Percentiles rank a stretch among this genome's conserved stretches.
These are phyloP conservation scores for Coccomyxa sp. DNA, from an alignment of 139 green algal species.

Conservation along the genomic window DNA sequence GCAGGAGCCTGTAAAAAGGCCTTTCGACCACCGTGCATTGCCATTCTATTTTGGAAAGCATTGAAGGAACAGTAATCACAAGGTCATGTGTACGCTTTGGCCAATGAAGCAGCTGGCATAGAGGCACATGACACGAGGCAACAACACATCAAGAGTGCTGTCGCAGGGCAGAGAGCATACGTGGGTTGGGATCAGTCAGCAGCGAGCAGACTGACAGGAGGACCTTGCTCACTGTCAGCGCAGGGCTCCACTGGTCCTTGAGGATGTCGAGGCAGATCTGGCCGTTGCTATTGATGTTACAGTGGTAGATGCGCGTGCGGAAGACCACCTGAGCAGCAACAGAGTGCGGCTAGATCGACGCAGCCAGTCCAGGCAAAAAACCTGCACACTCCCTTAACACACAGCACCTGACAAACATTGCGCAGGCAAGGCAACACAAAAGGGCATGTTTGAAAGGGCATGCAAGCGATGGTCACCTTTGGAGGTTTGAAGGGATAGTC, in stretches of 20 bases:
- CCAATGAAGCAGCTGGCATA: too few species aligned
- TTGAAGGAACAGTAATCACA: too few species aligned
- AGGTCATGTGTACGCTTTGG: too few species aligned
- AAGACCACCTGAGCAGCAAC: conserved; percentile 57
- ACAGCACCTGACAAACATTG: background rate
- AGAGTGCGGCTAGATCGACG: too few species aligned
- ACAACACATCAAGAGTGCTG: background rate
- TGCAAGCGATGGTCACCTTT: conserved; percentile 51
- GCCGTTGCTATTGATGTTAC: conserved; percentile 86
- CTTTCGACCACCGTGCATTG: too few species aligned
- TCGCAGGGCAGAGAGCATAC: conserved; percentile 31
- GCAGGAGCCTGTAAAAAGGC: too few species aligned
- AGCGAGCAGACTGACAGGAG: conserved; percentile 90
- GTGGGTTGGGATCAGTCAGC: conserved; percentile 88
- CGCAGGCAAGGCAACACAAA: background rate
- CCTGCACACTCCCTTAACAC: background rate
- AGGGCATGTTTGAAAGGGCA: background rate
- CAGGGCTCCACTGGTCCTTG: conserved; percentile 90
- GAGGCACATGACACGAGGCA: too few species aligned
- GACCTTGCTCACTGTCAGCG: conserved; percentile 84
- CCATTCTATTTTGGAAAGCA: too few species aligned
- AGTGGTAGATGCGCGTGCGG: conserved; percentile 91
- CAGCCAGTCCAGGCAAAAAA: too few species aligned
- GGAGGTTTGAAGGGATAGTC: conserved; percentile 97
- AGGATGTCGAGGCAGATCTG: conserved; percentile 90